Base-by-base conservation (phyloP, 768 basidiomycete species). In the Lactarius hatsudake region DNA sequence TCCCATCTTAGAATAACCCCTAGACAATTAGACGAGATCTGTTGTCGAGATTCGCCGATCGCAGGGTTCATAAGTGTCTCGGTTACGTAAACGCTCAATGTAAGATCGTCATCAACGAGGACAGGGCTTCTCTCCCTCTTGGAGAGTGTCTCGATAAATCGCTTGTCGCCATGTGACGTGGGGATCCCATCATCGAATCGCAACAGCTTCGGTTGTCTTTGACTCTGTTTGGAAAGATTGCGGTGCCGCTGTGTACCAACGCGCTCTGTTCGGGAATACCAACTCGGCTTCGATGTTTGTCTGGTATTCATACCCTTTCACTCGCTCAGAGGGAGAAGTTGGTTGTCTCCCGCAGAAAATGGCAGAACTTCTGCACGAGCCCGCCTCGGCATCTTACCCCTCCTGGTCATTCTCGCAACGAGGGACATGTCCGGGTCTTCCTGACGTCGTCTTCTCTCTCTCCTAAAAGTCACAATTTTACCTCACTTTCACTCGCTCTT, bases 161-260 rank as follows among this genome's bases (percentile, higher is more conserved):
- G 56, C 65, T 55, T 53, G 51, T 67, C 20, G 23, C 42, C 20
- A 62, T 58, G 55, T 66, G 65, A 62, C 65, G 60, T 62, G 54
- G 45, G 43, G 57, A 55, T 59, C 42, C 55, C 55, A 65, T 60
- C 59, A 30, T 60, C 48, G 26, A 42, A 53, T 26, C 48, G 30
- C 60, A 54, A 64, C 36, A 28, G 51, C 51, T 53, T 53, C 51
- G 12, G 51, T 20, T 30, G 53, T 13, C 32, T 55, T 62, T 59
- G 56, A 51, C 56, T 59, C 30, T 63, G 30, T 67, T 67, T 67
- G 62, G 66, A 54, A 63, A 63, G 66, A 67, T 67, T 67, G 9
- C 28, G 55, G 55, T 34, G 51, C 51, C 51, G 51, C 13, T 53
- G 51, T 23, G 51, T 26, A 28, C 12, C 26, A 26, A 53, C 23